Evolutionary conservation across 805 yeast species (phyloP), one percentile per base, ranked within the genome.

Genomic region (Saturnispora bothae): DNA sequence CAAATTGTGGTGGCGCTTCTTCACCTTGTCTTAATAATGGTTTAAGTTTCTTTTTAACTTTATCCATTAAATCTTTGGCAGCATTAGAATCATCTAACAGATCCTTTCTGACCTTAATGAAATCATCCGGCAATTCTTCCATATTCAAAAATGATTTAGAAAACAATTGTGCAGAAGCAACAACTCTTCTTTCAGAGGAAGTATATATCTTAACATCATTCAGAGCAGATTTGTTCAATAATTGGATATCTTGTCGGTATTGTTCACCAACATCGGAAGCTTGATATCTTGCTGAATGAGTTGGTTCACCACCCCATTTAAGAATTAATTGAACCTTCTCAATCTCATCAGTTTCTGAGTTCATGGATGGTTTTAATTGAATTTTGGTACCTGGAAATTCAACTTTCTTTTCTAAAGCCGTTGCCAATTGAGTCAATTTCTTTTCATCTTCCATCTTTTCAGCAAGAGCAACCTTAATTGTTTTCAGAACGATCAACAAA

Each of bases 271-370:
- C 73, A 59, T 92, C 99, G 21, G 79, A 72, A 1, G 96, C 94
- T 62, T 92, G 99, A 56, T 85, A 83, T 45, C 79, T 73, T 2
- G 97, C 96, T 9, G 96, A 86, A 58, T 92, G 99, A 1, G 99
- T 92, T 5, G 98, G 96, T 59, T 92, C 99, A 46, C 99, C 99
- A 50, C 98, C 98, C 98, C 98, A 92, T 57, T 92, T 92, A 50
- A 92, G 66, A 44, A 92, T 94, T 45, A 92, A 78, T 59, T 92
- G 98, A 18, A 89, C 96, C 56, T 92, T 92, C 47, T 89, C 96
- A 16, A 92, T 92, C 25, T 78, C 76, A 42, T 66, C 69, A 5
- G 49, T 44, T 28, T 73, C 77, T 12, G 66, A 62, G 49, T 71
- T 70, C 40, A 88, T 54, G 3, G 89, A 78, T 0, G 99, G 99